Evolutionary conservation across 2,329 filamentous ascomycete genomes (phyloP).

Genomic region (Albophoma yamanashiensis): DNA sequence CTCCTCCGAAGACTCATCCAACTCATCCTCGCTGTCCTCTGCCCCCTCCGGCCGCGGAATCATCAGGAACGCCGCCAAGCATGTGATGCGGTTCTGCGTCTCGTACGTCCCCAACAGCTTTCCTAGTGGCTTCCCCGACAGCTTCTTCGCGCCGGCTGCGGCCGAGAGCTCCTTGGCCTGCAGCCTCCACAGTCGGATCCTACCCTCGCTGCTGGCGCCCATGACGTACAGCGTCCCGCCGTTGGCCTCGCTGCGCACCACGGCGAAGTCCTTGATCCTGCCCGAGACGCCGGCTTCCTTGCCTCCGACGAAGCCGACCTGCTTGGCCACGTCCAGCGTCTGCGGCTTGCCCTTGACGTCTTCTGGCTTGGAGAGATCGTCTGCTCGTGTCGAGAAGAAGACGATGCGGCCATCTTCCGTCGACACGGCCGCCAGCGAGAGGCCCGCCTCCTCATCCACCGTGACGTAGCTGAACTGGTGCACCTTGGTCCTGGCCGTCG

Average conservation of each 20-base stretch:
- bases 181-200: slow-evolving; percentile 68
- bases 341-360: slow-evolving; percentile 20
- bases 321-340: slow-evolving; percentile 46
- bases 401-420: slow-evolving; percentile 85
- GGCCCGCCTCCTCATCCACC: slow-evolving; percentile 28
- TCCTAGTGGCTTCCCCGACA: slow-evolving; percentile 36
- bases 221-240: slow-evolving; percentile 44
- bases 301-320: slow-evolving; percentile 71
- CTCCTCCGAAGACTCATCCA: slow-evolving; percentile 30
- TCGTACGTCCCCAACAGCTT: slow-evolving; percentile 66
- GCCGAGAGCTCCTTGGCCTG: slow-evolving; percentile 26
- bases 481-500: slow-evolving; percentile 62
- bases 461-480: slow-evolving; percentile 70
- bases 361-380: slow-evolving; percentile 28
- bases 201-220: slow-evolving; percentile 76
- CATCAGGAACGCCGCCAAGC: slow-evolving; percentile 79
- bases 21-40: slow-evolving; percentile 47
- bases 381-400: slow-evolving; percentile 62
- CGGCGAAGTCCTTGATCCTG: slow-evolving; percentile 81
- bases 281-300: slow-evolving; percentile 53
- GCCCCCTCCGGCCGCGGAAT: slow-evolving; percentile 51
- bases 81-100: slow-evolving; percentile 83
- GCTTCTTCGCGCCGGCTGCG: slow-evolving; percentile 13
- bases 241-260: slow-evolving; percentile 37
- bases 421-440: slow-evolving; percentile 58